Conservation (phyloP, 1,284 basidiomycete species). For the Pascua sp. region DNA sequence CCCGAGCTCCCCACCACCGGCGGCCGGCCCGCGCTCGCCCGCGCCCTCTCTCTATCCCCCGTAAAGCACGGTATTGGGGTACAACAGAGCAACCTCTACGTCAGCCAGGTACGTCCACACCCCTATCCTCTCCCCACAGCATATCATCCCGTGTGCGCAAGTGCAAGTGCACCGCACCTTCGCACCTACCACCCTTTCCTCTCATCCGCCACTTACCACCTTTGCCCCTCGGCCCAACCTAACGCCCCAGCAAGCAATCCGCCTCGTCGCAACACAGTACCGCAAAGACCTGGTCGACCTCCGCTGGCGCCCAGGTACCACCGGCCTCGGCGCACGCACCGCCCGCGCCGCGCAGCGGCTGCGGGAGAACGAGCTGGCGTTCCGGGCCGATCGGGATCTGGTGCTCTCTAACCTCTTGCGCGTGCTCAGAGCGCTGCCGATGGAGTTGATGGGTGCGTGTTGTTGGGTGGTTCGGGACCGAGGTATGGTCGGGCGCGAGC, state of each 20-base stretch:
- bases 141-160: no score
- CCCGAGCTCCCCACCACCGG: background rate
- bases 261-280: constrained; percentile 1
- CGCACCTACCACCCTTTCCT: no score
- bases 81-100: constrained; percentile 3
- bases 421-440: background rate
- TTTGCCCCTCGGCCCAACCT: no score
- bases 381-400: background rate
- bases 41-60: background rate
- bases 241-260: background rate
- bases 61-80: constrained; percentile 2
- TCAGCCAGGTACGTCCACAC: background rate
- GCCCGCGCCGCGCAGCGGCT: background rate
- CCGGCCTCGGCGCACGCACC: no score
- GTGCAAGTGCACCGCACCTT: no score
- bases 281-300: constrained; percentile 3
- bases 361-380: background rate
- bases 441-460: background rate
- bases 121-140: no score
- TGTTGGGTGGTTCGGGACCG: no score
- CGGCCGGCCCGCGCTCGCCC: background rate
- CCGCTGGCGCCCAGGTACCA: background rate
- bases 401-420: background rate
- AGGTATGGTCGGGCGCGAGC: no score
- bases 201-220: no score